Base-by-base conservation (phyloP, 2,329 filamentous ascomycete species). In the Aspergillus piperis region DNA sequence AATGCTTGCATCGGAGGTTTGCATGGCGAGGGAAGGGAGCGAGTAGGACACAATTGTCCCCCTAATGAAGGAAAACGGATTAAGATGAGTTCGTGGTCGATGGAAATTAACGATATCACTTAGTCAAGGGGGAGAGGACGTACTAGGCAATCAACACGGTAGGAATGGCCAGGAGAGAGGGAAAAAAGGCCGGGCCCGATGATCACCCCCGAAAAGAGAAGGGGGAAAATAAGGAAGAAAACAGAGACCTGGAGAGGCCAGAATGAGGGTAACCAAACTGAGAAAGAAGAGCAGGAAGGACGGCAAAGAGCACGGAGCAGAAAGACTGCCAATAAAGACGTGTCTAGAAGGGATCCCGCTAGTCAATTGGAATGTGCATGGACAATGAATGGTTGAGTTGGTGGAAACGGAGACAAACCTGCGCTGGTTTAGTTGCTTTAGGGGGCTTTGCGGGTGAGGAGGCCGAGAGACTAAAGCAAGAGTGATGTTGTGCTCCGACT, bases 21-120 rank as follows among this genome's bases (percentile, higher is more conserved):
- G 93, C 93, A 97, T 97, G 80, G 87, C 88, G 82, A 94, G 87
- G 62, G 59, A 53, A 61, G 57, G 57, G 59, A 56, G 48, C 42
- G 58, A 63, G 52, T 47, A 50, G 91, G 88, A 91, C 88, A 83
- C 91, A 86, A 78, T 84, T 89, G 90, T 94, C 91, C 90, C 89
- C 87, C 81, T 86, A 81, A 78, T 83, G 83, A 79, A 89, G 87
- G 78, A 11, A 89, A 90, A 82, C 92, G 82, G 76, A 91, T 87
- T 90, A 90, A 90, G 47, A 39, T 51, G 38, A 49, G 44, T 30
- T 52, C 15, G 56, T 54, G 44, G 39, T 56, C 19, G 38, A 59
- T 44, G 51, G 32, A 30, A 63, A 58, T 44, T 50, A 36, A 48
- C 55, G 56, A 64, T 67, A 66, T 69, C 62, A 67, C 66, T 41